Evolutionary conservation across 2,329 filamentous ascomycete species (phyloP).

Genomic region (Arthrobotrys sphaeroides): DNA sequence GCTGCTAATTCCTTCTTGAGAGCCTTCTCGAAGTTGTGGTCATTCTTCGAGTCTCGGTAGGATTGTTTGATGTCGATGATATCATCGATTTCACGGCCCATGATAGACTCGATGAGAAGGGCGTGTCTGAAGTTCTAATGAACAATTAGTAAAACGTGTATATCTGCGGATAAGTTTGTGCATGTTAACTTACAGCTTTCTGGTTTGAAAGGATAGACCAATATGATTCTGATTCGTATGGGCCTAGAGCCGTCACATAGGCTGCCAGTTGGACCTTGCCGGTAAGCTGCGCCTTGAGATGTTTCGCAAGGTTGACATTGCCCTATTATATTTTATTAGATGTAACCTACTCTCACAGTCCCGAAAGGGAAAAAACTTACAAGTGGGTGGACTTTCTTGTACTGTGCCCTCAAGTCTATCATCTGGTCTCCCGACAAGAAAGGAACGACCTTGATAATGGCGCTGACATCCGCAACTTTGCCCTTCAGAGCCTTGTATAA

Average conservation of each 20-base stretch:
- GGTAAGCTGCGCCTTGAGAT: constrained; percentile 80
- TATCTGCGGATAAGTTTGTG: not conserved
- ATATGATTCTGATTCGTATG: constrained; percentile 92
- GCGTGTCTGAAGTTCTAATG: constrained; percentile 72
- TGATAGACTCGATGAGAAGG: constrained; percentile 89
- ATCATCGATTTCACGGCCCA: constrained; percentile 89
- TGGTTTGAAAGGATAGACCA: constrained; percentile 99
- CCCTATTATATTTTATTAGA: constrained; percentile 63
- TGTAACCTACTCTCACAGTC: constrained; percentile 65
- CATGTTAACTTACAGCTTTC: constrained; percentile 56
- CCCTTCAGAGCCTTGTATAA: constrained; percentile 51
- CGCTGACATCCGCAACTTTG: constrained; percentile 69
- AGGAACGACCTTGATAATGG: constrained; percentile 84
- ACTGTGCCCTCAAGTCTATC: constrained; percentile 83
- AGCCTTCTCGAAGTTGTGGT: constrained; percentile 79
- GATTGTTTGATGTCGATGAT: constrained; percentile 84
- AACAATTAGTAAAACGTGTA: constrained; percentile 68
- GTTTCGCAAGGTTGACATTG: constrained; percentile 84
- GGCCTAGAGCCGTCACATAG: constrained; percentile 87
- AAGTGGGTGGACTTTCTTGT: constrained; percentile 81
- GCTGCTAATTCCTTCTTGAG: constrained; percentile 93
- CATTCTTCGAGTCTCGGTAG: constrained; percentile 92
- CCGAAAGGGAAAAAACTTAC: constrained; percentile 21
- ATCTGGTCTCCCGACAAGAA: constrained; percentile 86
- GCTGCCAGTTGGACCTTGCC: constrained; percentile 79